Percentiles rank a stretch among this genome's conserved stretches.
phyloP scores from a whole-genome alignment of 73 alveolate species.

The Paraurostyla sp. region DNA sequence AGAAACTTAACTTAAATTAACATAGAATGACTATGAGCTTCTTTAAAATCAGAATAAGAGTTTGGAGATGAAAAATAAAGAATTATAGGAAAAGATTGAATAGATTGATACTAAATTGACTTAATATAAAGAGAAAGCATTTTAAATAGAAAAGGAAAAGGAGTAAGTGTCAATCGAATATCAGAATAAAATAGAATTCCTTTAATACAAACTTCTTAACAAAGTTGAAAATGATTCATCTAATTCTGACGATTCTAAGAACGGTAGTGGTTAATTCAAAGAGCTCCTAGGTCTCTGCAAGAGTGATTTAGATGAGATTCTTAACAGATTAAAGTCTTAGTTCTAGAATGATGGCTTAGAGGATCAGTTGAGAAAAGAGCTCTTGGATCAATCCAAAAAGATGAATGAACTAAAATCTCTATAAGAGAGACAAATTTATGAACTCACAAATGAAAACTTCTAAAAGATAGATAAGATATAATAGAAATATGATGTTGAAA shows the following conservation, averaged over 20 bases:
- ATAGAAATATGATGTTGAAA: conserved; percentile 62
- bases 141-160: conserved; percentile 67
- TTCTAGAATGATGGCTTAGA: conserved; percentile 57
- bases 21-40: conserved; percentile 65
- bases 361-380: conserved; percentile 55
- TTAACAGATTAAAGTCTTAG: conserved; percentile 30
- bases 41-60: conserved; percentile 36
- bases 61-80: conserved; percentile 45
- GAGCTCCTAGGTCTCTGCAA: conserved; percentile 65
- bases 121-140: conserved; percentile 49
- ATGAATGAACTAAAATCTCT: conserved; percentile 48
- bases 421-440: conserved; percentile 60
- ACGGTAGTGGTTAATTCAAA: conserved; percentile 50
- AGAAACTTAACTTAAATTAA: conserved; percentile 67
- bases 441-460: conserved; percentile 40
- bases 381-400: conserved; percentile 51
- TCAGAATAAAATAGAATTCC: conserved; percentile 64
- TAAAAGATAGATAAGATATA: conserved; percentile 60
- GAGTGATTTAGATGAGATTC: conserved; percentile 65
- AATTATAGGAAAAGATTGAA: conserved; percentile 51
- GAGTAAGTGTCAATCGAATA: conserved; percentile 54
- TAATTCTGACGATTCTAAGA: conserved; percentile 33
- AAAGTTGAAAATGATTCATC: conserved; percentile 50
- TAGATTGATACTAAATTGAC: conserved; percentile 39
- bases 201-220: conserved; percentile 66